These are phyloP conservation scores for Parmales sp. DNA, from an alignment of 108 stramenopile genomes.

Conservation along the genomic window DNA sequence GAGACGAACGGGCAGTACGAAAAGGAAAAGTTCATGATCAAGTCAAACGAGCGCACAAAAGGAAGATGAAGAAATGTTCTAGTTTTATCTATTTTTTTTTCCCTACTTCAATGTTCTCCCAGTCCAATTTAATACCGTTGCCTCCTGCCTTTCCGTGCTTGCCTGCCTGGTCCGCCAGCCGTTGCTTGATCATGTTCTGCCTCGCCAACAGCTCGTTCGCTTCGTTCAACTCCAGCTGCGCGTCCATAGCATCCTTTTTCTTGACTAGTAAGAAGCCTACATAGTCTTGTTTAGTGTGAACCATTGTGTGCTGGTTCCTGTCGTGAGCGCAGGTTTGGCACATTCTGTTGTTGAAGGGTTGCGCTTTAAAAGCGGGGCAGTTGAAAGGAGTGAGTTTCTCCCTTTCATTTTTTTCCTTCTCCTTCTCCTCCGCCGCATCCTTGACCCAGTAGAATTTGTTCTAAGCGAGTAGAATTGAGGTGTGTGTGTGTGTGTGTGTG, in stretches of 20 bases:
- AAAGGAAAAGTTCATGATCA: slow-evolving; percentile 56
- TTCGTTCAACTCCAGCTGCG: not conserved
- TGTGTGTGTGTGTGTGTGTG: too few relatives aligned
- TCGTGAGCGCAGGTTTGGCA: not conserved
- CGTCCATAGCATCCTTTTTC: slow-evolving; percentile 1
- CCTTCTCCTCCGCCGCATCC: slow-evolving; percentile 5
- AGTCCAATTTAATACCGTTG: not conserved
- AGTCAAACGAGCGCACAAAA: slow-evolving; percentile 61
- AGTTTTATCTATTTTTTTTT: too few relatives aligned
- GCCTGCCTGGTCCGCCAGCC: not conserved
- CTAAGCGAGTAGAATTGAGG: not conserved
- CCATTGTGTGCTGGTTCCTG: not conserved
- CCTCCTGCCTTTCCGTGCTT: too few relatives aligned
- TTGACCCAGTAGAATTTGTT: not conserved
- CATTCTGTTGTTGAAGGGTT: not conserved
- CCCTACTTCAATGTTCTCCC: too few relatives aligned
- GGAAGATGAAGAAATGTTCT: too few relatives aligned
- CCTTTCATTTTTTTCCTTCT: not conserved
- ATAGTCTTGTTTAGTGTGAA: slow-evolving; percentile 3
- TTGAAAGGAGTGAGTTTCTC: not conserved
- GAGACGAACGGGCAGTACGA: slow-evolving; percentile 62
- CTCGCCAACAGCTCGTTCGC: not conserved
- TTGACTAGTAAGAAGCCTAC: not conserved
- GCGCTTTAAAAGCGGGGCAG: not conserved
- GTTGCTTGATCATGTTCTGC: not conserved